Evolutionary conservation across 2,329 filamentous ascomycete genomes (phyloP).

Genomic region (Helotiales sp.): DNA sequence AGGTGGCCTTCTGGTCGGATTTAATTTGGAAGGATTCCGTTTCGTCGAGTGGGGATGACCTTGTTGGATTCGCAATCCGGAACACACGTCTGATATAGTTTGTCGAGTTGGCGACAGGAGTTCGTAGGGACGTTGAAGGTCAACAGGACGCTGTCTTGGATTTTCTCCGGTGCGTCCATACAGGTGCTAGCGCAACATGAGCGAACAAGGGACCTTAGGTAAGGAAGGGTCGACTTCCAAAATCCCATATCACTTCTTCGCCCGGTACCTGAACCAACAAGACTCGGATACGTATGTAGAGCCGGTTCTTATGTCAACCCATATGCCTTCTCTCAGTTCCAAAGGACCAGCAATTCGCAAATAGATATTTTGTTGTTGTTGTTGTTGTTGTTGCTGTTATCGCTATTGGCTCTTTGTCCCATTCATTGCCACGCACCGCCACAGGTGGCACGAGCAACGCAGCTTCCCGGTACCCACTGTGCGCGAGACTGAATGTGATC

Average conservation of each 20-base stretch:
- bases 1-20: too few species aligned
- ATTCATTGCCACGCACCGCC: too few species aligned
- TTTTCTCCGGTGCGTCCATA: background rate
- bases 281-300: too few species aligned
- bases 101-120: background rate
- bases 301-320: too few species aligned
- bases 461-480: constrained; percentile 2
- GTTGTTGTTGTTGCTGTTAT: too few species aligned
- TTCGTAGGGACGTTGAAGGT: background rate
- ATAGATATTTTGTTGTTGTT: too few species aligned
- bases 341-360: too few species aligned
- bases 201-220: too few species aligned
- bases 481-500: background rate
- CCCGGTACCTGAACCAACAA: background rate
- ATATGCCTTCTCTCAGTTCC: too few species aligned
- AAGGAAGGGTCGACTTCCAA: too few species aligned
- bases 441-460: background rate
- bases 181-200: background rate
- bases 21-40: background rate
- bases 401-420: too few species aligned
- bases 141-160: background rate
- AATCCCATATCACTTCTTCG: background rate
- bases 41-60: background rate
- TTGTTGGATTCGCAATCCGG: background rate
- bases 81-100: background rate